phyloP scores from a whole-genome alignment of 495 filamentous ascomycete genomes.

The Extremus antarcticus region DNA sequence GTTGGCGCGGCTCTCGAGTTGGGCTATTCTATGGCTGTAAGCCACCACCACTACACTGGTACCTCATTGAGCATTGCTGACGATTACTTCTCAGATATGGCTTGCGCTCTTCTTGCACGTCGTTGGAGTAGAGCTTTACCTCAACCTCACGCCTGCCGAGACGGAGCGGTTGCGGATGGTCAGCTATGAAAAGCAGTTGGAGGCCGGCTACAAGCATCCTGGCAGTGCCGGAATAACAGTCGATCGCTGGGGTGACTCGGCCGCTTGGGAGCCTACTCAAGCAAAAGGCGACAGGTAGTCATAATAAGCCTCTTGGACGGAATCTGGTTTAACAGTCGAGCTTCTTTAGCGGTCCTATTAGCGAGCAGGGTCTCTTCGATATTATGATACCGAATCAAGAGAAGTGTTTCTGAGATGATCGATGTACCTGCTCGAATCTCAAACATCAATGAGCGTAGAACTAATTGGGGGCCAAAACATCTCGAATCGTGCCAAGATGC shows the following conservation, averaged over 20 bases:
- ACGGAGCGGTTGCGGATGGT: conserved; percentile 36
- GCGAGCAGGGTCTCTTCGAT: no score
- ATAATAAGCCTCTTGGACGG: no score
- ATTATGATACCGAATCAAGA: no score
- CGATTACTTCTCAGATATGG: conserved; percentile 25
- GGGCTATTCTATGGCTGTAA: conserved; percentile 32
- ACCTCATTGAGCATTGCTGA: neutral
- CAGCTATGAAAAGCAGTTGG: conserved; percentile 41
- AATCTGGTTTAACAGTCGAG: no score
- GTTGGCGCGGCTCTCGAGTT: conserved; percentile 31
- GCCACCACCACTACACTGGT: neutral
- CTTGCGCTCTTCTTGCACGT: conserved; percentile 36
- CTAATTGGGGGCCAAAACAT: no score
- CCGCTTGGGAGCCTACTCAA: conserved; percentile 11
- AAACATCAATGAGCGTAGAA: no score
- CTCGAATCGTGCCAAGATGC: no score
- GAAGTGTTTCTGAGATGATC: no score
- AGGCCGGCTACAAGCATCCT: conserved; percentile 37
- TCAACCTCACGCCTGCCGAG: conserved; percentile 35
- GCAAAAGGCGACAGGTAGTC: no score
- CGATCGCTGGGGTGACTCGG: conserved; percentile 37
- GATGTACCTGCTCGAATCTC: no score
- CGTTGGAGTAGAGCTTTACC: conserved; percentile 40
- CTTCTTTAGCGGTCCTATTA: no score
- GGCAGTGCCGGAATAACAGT: conserved; percentile 37